These are phyloP conservation scores for Gamsiella multidivaricata DNA, from an alignment of 192 early-diverging fungal genomes.

Conservation along the genomic window DNA sequence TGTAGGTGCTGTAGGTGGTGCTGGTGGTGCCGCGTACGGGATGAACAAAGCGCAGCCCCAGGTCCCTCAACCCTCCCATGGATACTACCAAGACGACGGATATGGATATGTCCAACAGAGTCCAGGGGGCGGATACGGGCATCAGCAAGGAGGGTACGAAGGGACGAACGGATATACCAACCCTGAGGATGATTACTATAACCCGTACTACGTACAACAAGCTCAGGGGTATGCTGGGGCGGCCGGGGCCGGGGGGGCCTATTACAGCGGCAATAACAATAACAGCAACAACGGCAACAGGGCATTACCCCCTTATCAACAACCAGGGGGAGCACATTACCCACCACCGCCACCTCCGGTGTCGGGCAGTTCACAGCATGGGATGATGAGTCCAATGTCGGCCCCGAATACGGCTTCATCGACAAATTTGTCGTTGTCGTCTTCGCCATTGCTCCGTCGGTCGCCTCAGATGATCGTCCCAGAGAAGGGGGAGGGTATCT, in stretches of 20 bases:
- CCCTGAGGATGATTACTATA: slow-evolving; percentile 29
- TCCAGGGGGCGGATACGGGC: slow-evolving; percentile 6
- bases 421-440: not conserved
- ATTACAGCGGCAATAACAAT: slow-evolving; percentile 12
- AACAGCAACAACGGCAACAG: no score
- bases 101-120: slow-evolving; percentile 5
- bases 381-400: not conserved
- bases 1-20: not conserved
- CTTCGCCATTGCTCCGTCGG: not conserved
- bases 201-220: slow-evolving; percentile 23
- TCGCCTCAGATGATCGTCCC: slow-evolving; percentile 18
- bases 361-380: not conserved
- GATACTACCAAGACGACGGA: slow-evolving; percentile 6
- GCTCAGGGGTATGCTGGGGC: not conserved
- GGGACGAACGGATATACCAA: not conserved
- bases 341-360: slow-evolving; percentile 20
- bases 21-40: slow-evolving; percentile 1
- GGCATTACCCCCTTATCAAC: no score
- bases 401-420: not conserved
- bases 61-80: slow-evolving; percentile 8
- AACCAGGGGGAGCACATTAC: slow-evolving; percentile 13
- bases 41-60: slow-evolving; percentile 19
- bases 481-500: slow-evolving; percentile 2
- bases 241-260: not conserved
- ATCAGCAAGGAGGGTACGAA: slow-evolving; percentile 7